Evolutionary conservation across 495 filamentous ascomycete genomes (phyloP), one percentile per base, ranked within the genome.

Genomic region (Daldinia bambusicola): DNA sequence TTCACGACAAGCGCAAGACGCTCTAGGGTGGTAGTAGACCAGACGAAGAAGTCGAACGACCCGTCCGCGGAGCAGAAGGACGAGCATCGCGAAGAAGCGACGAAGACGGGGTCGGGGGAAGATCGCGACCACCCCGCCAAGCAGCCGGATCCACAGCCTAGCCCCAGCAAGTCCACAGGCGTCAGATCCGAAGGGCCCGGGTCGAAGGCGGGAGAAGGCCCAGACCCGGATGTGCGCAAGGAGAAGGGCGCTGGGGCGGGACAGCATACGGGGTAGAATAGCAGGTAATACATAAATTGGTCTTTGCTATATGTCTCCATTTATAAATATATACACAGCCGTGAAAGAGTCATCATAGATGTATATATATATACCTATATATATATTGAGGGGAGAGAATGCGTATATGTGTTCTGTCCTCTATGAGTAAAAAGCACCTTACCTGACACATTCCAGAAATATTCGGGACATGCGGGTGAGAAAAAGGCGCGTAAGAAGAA

Each of bases 121-220:
- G 26, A 30, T 18, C 16, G 36, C 20, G 67, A 43, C 1, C 62
- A 70, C 16, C 56, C 58, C 2, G 66, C 71, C 32, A 74, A 74
- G 41, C 71, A 70, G 38, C 61, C 71, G 9, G 66, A 74, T 40
- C 71, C 66, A 10, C 71, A 74, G 53, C 71, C 61, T 32, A 62
- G 56, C 8, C 62, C 63, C 0, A 70, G 67, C 20, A 70, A 67
- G 7, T 36, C 67, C 1, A 74, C 67, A 16, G 67, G 71, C 30
- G 50, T 74, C 7, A 55, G 62, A 43, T 60, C 57, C 20, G 67
- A 73, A 4, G 66, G 70, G 6, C 66, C 70, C 18, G 57, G 55
- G 18, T 67, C 71, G 37, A 74, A 70, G 36, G 16, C 71, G 7
- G 66, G 66, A 16, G 66, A 70, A 37, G 66, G 66, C 0, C n/a